These are phyloP conservation scores for Penicillium paneum DNA, from an alignment of 2,329 filamentous ascomycete species.

Conservation along the genomic window DNA sequence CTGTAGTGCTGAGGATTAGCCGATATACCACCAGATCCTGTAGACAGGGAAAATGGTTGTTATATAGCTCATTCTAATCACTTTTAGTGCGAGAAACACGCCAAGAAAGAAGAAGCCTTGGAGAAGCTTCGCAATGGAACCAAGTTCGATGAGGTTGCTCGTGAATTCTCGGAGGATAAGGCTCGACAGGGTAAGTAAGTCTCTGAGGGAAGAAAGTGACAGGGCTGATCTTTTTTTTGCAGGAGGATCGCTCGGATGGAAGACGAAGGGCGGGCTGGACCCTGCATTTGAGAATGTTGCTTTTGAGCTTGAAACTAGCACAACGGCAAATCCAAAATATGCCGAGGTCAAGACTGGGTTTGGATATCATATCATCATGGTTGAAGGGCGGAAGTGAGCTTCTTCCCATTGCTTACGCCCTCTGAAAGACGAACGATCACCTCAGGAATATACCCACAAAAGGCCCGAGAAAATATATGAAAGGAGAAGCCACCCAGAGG, in stretches of 20 bases:
- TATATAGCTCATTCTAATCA: not conserved
- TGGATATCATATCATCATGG: conserved; percentile 68
- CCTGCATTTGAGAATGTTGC: conserved; percentile 60
- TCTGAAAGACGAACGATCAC: not conserved
- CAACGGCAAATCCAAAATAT: conserved; percentile 59
- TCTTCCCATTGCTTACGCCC: not conserved
- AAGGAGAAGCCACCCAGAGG: not conserved
- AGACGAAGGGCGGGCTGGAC: conserved; percentile 55
- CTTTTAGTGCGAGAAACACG: conserved; percentile 58
- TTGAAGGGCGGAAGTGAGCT: conserved; percentile 59
- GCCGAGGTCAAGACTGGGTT: conserved; percentile 61
- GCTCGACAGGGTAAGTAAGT: conserved; percentile 51
- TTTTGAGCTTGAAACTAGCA: conserved; percentile 60
- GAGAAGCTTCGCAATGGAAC: conserved; percentile 57
- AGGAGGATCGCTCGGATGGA: conserved; percentile 64
- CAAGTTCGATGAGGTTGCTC: conserved; percentile 64
- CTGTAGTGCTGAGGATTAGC: not conserved
- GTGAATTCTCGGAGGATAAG: conserved; percentile 65
- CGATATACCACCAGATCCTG: not conserved
- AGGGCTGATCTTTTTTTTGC: conserved; percentile 3
- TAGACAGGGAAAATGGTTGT: not conserved
- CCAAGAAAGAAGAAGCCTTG: conserved; percentile 63
- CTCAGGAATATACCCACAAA: not conserved
- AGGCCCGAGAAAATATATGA: not conserved
- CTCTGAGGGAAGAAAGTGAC: not conserved